Base-by-base conservation (phyloP, 768 basidiomycete genomes). In the Suillus cothurnatus region DNA sequence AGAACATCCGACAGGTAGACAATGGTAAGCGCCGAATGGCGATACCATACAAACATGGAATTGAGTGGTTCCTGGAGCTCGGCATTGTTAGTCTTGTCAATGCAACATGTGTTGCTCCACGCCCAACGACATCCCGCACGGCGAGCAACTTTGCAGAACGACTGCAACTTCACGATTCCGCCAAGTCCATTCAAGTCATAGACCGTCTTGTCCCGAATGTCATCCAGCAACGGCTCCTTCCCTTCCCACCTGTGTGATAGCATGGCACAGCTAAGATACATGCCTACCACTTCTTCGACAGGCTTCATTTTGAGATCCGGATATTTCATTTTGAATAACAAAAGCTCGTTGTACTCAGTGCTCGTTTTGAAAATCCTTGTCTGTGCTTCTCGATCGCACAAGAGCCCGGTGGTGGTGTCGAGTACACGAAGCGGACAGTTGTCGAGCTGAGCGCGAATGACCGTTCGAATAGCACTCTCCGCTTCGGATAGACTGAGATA, bases 41-140 rank as follows among this genome's bases (percentile, higher is more conserved):
- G 49, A 50, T 50, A 50, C 49, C 26, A 50, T 7, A 26, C 49
- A 50, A 50, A 50, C 15, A 28, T 50, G 26, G 49, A 62, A 4
- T 34, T 47, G 26, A 62, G 28, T 11, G 61, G 32, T 52, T 62
- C 11, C n/a, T 65, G 28, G 12, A 69, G 64, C 41, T 69, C 68
- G 5, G 64, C 59, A 45, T 64, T 69, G 28, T 67, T 68, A 32
- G 64, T 45, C 26, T 64, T 69, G 61, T 69, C 61, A 38, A 68
- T 65, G 43, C 67, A 69, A 17, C 56, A 49, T 6, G n/a, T 52
- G 19, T 52, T 26, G 50, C 26, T 52, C 50, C 50, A 52, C 26
- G 50, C 50, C 50, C 15, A 52, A 9, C 17, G 50, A 52, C 14
- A 28, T 17, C 15, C 50, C 8, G 26, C 50, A 17, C 2, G 6